Conservation (phyloP, 768 basidiomycete species). For the Collybiopsis confluens region DNA sequence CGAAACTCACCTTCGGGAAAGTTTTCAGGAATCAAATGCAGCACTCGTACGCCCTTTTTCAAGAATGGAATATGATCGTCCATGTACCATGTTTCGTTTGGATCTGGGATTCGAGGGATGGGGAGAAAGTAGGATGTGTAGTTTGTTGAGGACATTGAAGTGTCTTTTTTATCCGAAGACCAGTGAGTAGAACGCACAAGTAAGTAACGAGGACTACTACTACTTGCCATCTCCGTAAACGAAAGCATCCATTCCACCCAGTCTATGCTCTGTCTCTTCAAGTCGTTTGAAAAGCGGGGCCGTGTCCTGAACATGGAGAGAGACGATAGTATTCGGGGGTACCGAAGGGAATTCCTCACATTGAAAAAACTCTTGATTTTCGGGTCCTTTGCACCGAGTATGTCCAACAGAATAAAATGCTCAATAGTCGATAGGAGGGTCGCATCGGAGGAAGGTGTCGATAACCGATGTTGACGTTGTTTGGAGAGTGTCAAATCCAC, state of each 20-base stretch:
- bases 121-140: too few relatives aligned
- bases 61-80: conserved; percentile 96
- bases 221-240: conserved; percentile 32
- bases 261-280: conserved; percentile 61
- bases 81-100: conserved; percentile 50
- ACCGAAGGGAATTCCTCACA: not conserved
- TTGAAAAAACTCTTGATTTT: conserved; percentile 75
- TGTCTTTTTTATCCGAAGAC: too few relatives aligned
- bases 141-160: too few relatives aligned
- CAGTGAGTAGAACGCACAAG: not conserved
- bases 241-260: conserved; percentile 65
- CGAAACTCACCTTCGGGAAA: conserved; percentile 94
- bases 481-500: too few relatives aligned
- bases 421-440: conserved; percentile 79
- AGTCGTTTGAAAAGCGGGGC: conserved; percentile 90
- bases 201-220: not conserved
- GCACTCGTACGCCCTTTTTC: conserved; percentile 71
- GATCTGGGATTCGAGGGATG: too few relatives aligned
- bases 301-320: conserved; percentile 44
- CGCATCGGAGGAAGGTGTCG: conserved; percentile 34
- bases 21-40: conserved; percentile 86
- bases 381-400: conserved; percentile 80
- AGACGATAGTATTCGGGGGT: too few relatives aligned
- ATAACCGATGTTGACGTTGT: not conserved
- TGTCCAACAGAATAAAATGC: conserved; percentile 88